A percentile compares a stretch with the other conserved stretches of the same genome.
Conservation (phyloP, 2,329 filamentous ascomycete genomes). For the Conoideocrella luteorostrata region DNA sequence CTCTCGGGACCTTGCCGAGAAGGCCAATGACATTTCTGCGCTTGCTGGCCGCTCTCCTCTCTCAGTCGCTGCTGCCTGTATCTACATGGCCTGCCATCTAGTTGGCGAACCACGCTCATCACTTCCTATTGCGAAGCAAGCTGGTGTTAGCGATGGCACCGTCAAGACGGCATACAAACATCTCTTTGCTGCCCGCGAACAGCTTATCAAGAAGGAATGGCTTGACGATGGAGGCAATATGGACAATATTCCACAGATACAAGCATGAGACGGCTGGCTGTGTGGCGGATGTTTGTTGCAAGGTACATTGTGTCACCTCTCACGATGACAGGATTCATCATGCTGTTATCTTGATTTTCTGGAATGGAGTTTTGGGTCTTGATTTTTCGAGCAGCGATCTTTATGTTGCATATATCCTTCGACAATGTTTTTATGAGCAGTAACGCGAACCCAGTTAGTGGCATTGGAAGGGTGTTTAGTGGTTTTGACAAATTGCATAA, state of each 20-base stretch:
- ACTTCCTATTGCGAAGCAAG: slow-evolving; percentile 80
- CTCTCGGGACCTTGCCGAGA: slow-evolving; percentile 69
- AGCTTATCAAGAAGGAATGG: slow-evolving; percentile 70
- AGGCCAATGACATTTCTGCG: slow-evolving; percentile 69
- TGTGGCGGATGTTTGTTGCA: too few species aligned
- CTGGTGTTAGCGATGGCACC: slow-evolving; percentile 91
- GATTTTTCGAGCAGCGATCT: too few species aligned
- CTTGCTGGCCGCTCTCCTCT: slow-evolving; percentile 89
- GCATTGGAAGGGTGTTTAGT: too few species aligned
- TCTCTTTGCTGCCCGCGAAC: slow-evolving; percentile 67
- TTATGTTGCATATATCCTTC: too few species aligned
- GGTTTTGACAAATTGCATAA: too few species aligned
- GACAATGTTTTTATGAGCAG: too few species aligned
- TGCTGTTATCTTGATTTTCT: too few species aligned
- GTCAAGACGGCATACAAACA: slow-evolving; percentile 94
- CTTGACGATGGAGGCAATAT: slow-evolving; percentile 65
- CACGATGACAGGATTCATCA: too few species aligned
- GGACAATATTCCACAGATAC: slow-evolving; percentile 56
- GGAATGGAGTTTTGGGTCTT: too few species aligned
- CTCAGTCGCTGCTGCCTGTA: slow-evolving; percentile 89
- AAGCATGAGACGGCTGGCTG: slow-evolving; percentile 18
- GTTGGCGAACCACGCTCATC: slow-evolving; percentile 72
- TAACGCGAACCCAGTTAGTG: too few species aligned
- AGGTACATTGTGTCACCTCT: too few species aligned
- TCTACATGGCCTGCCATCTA: slow-evolving; percentile 90